phyloP scores from a whole-genome alignment of 164 flowering plant genomes.

The Kalanchoe fedtschenkoi region DNA sequence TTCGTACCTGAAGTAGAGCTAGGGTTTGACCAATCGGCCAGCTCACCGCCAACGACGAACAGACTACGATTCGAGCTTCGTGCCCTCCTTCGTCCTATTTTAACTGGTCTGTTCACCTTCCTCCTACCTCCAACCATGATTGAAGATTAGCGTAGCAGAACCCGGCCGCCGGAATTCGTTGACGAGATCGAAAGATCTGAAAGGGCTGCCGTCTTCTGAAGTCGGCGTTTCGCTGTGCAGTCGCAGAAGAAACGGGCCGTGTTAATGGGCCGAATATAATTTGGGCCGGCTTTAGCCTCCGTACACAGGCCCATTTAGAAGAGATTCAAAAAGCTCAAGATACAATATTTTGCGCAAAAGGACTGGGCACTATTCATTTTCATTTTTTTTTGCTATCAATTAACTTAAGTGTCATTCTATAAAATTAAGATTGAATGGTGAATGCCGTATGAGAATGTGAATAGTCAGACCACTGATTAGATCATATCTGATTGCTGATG shows the following conservation, averaged over 20 bases:
- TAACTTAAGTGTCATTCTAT: too few relatives aligned
- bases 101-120: not conserved
- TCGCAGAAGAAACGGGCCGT: not conserved
- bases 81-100: not conserved
- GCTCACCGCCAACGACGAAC: slow-evolving; percentile 1
- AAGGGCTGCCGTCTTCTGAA: not conserved
- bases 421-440: too few relatives aligned
- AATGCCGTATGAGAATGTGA: too few relatives aligned
- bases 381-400: too few relatives aligned
- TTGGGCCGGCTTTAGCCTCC: too few relatives aligned
- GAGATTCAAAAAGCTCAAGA: too few relatives aligned
- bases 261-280: not conserved
- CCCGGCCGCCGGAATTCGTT: not conserved
- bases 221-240: not conserved
- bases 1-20: not conserved
- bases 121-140: not conserved
- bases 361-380: too few relatives aligned
- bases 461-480: too few relatives aligned
- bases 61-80: not conserved
- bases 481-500: too few relatives aligned
- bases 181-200: too few relatives aligned
- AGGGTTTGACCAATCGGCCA: slow-evolving; percentile 1
- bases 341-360: too few relatives aligned
- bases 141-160: not conserved
- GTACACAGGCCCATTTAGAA: too few relatives aligned